Base-by-base conservation (phyloP, 768 basidiomycete species). In the Coprinopsis marcescibilis region DNA sequence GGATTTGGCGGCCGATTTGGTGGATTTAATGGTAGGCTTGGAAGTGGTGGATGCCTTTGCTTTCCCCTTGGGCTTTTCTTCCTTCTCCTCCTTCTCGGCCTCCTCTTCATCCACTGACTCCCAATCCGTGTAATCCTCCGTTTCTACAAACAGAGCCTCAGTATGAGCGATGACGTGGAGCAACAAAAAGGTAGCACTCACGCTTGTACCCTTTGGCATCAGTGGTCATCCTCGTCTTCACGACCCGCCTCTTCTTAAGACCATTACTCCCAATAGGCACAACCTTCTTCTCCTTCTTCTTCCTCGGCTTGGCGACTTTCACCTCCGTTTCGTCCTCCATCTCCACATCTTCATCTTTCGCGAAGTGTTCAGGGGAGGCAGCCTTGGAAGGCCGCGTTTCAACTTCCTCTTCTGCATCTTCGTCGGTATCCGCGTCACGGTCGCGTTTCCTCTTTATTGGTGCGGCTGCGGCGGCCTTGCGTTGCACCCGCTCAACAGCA, bases 251-350 rank as follows among this genome's bases (percentile, higher is more conserved):
- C 67, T 90, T 91, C 71, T 77, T 87, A 46, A 89, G 57, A 4
- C 89, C 89, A 50, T 90, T 92, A 30, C 67, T 66, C 0, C 89
- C 88, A n/a, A 87, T 64, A 1, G 88, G 89, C n/a, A 80, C 59
- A 3, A 70, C 72, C 54, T 78, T 82, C 64, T 81, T 85, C 30
- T 72, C 67, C 64, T 78, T 81, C 46, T 72, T 69, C 51, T 67
- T 70, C 45, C 64, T 65, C 48, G 67, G 63, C 50, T 69, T 70
- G 7, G 62, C 59, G 42, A 55, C 44, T 41, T 41, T 35, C 30
- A 45, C 51, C 21, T 25, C 43, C 27, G 39, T 51, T n/a, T n/a
- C n/a, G 39, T 42, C 46, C 26, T 57, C 57, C 21, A 53, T 50
- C 23, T 57, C 60, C 44, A 57, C 54, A n/a, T 56, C 55, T 10